Evolutionary conservation across 1,284 basidiomycete species (phyloP), one percentile per base, ranked within the genome.

Genomic region (Agroathelia rolfsii): DNA sequence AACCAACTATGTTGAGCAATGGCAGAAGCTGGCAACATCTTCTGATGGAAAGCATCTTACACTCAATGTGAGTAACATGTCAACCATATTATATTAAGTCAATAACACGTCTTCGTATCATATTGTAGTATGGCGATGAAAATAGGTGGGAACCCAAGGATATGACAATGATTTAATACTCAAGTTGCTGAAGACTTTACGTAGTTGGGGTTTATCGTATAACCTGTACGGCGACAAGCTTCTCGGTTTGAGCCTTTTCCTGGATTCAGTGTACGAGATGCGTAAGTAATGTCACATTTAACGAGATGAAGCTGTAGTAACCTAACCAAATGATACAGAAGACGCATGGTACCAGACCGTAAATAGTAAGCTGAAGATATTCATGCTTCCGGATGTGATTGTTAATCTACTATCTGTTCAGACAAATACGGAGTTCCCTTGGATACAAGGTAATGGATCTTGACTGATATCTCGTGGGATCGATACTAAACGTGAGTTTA

Each of bases 161-260:
- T n/a, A n/a, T n/a, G n/a, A n/a, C n/a, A n/a, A n/a, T n/a, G n/a
- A n/a, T n/a, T n/a, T n/a, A n/a, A n/a, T n/a, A n/a, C n/a, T n/a
- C n/a, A n/a, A n/a, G n/a, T n/a, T n/a, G n/a, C n/a, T n/a, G n/a
- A n/a, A n/a, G n/a, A n/a, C n/a, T n/a, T n/a, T n/a, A n/a, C n/a
- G n/a, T n/a, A 72, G 69, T 42, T 78, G 76, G 74, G 72, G 74
- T 8, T 49, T 77, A 12, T 55, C 72, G 5, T 81, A 83, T 56
- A 80, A 81, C 53, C 47, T 82, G 24, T 77, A 61, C 36, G 72
- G 63, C 3, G 77, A 81, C 53, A 76, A 70, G 50, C 53, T 81
- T 12, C 58, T 82, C 31, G 59, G 64, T 24, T 61, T 72, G 13
- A 66, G 74, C 39, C 48, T 82, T 8, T 80, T 83, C 61, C 72